These are phyloP conservation scores for Didymellaceae sp. DNA, from an alignment of 2,329 filamentous ascomycete genomes.

Conservation along the genomic window DNA sequence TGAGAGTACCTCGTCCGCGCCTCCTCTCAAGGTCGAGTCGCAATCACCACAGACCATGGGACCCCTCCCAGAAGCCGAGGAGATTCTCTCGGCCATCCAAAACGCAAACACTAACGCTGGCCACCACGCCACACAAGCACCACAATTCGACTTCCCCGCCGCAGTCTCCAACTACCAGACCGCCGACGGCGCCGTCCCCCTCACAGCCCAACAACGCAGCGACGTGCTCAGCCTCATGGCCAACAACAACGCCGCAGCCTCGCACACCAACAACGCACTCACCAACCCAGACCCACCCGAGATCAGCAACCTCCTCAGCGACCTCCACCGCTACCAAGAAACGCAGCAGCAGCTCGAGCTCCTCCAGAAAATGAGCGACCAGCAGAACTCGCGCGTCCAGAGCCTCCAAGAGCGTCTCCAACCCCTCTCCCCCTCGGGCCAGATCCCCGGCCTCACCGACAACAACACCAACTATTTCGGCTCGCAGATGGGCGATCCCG, in stretches of 20 bases:
- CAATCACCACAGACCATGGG: conserved; percentile 47
- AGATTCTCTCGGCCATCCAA: conserved; percentile 60
- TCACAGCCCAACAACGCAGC: conserved; percentile 56
- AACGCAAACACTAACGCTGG: conserved; percentile 51
- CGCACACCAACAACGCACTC: conserved; percentile 62
- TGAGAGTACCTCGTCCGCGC: conserved; percentile 28
- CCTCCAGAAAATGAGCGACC: conserved; percentile 77
- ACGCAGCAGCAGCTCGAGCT: conserved; percentile 79
- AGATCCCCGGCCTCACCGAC: conserved; percentile 70
- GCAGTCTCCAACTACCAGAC: conserved; percentile 57
- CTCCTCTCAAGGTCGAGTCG: conserved; percentile 49
- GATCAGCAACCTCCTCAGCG: conserved; percentile 64
- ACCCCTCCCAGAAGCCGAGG: conserved; percentile 50
- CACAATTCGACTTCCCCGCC: conserved; percentile 54
- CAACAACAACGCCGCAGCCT: conserved; percentile 52
- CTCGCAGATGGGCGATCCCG: conserved; percentile 47
- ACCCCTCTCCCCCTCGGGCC: conserved; percentile 79
- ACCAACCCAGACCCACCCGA: conserved; percentile 61
- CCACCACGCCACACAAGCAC: conserved; percentile 37
- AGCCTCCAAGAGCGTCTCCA: conserved; percentile 76
- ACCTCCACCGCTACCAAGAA: conserved; percentile 68
- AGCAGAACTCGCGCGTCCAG: conserved; percentile 79
- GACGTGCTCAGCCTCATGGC: conserved; percentile 58
- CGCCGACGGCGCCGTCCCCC: conserved; percentile 53
- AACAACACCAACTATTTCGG: conserved; percentile 42